Percentiles rank a stretch among this genome's conserved stretches.
These are phyloP conservation scores for Chytridium lagenaria DNA, from an alignment of 371 early-diverging fungal genomes.

Conservation along the genomic window DNA sequence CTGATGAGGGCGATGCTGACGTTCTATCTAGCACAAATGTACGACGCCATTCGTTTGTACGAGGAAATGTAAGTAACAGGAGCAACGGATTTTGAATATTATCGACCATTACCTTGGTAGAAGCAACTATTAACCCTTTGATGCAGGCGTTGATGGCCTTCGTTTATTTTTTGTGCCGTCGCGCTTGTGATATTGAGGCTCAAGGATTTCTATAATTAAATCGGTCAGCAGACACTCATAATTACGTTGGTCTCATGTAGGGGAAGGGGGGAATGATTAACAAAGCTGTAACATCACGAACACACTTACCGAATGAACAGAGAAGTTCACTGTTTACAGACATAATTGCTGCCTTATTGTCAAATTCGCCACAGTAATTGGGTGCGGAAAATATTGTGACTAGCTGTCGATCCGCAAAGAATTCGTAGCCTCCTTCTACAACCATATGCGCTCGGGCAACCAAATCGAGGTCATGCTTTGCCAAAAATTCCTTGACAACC, in stretches of 20 bases:
- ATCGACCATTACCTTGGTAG: background rate
- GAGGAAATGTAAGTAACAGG: conserved; percentile 22
- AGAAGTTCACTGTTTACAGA: conserved; percentile 89
- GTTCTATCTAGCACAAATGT: conserved; percentile 52
- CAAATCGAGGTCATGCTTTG: conserved; percentile 73
- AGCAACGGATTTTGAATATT: background rate
- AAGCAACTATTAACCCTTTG: conserved; percentile 4
- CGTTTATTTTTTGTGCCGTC: background rate
- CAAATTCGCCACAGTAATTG: conserved; percentile 99
- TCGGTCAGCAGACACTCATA: too few relatives aligned
- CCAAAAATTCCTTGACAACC: conserved; percentile 88
- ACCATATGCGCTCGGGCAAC: conserved; percentile 94
- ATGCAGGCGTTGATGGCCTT: conserved; percentile 11
- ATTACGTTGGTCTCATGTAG: too few relatives aligned
- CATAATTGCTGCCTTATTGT: conserved; percentile 91
- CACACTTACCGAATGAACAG: conserved; percentile 79
- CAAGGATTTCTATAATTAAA: conserved; percentile 37
- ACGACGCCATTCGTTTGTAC: conserved; percentile 63
- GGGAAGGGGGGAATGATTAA: too few relatives aligned
- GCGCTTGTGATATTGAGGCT: conserved; percentile 35
- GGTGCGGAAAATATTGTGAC: conserved; percentile 98
- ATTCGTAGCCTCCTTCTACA: conserved; percentile 96
- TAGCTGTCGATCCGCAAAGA: conserved; percentile 91
- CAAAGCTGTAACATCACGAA: too few relatives aligned
- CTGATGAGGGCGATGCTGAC: background rate